These are phyloP conservation scores for Phytopythium litorale DNA, from an alignment of 352 stramenopile genomes.

Conservation along the genomic window DNA sequence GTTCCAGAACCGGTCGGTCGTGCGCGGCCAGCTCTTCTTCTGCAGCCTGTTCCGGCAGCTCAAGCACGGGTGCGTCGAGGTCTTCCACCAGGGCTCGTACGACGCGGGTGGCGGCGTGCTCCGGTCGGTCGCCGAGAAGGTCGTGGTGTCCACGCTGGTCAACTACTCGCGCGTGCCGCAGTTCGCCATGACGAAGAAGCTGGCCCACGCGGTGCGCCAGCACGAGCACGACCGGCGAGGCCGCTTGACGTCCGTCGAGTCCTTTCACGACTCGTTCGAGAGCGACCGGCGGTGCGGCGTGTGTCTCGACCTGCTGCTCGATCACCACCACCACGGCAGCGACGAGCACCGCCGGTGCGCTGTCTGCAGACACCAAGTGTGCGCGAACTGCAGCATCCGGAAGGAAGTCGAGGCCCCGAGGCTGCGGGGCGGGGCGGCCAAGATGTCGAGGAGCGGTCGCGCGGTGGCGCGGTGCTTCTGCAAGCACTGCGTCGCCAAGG, in stretches of 20 bases:
- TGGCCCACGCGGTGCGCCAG: slow-evolving; percentile 36
- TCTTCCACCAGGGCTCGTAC: slow-evolving; percentile 64
- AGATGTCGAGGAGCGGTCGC: background rate
- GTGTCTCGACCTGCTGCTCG: slow-evolving; percentile 29
- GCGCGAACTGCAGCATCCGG: slow-evolving; percentile 39
- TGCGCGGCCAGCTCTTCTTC: slow-evolving; percentile 60
- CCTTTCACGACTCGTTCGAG: slow-evolving; percentile 26
- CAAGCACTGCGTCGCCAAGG: slow-evolving; percentile 44
- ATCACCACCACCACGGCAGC: background rate
- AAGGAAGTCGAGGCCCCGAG: slow-evolving; percentile 39
- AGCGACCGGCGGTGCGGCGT: slow-evolving; percentile 45
- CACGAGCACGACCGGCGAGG: slow-evolving; percentile 21
- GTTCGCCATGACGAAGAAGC: slow-evolving; percentile 58
- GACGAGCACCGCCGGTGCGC: slow-evolving; percentile 1
- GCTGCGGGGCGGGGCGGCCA: background rate
- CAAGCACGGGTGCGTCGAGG: slow-evolving; percentile 42
- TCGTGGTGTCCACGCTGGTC: slow-evolving; percentile 36
- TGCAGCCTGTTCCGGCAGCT: slow-evolving; percentile 70
- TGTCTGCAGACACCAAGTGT: slow-evolving; percentile 21
- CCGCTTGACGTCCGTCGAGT: slow-evolving; percentile 25
- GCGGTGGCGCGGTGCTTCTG: slow-evolving; percentile 51
- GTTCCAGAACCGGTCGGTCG: slow-evolving; percentile 45
- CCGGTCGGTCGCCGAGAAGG: slow-evolving; percentile 39
- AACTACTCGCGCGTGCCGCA: slow-evolving; percentile 36
- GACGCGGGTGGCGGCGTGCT: slow-evolving; percentile 45